Base-by-base conservation (phyloP, 2,329 filamentous ascomycete genomes). In the Calonectria multiphialidica region DNA sequence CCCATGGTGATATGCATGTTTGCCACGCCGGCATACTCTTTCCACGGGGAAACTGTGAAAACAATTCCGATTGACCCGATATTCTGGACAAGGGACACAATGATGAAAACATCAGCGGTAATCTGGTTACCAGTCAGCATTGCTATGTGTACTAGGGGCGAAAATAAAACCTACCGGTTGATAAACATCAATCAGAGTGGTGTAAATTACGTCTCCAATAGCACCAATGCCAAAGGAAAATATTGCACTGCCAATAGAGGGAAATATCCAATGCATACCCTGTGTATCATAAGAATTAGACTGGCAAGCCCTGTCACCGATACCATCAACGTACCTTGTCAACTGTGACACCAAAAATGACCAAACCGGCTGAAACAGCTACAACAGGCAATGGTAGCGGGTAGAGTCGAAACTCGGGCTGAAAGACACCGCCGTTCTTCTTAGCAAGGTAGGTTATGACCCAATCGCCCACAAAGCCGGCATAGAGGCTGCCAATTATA, bases 371-470 rank as follows among this genome's bases (percentile, higher is more conserved):
- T 2, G 80, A 78, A 72, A 82, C 76, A 10, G 76, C 47, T 1
- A 85, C 3, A 0, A 80, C 81, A 5, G 84, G 82, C 6, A 78
- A 47, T 5, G 72, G 70, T 16, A 74, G 50, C 2, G 75, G n/a
- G 23, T 80, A 84, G 2, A 86, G 76, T 1, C 85, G 78, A 79
- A 86, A 86, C 68, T 87, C 85, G 0, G 85, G 85, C 67, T 86
- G 84, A 63, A 83, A 86, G 30, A 83, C 81, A 2, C 84, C 84
- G 1, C 79, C 76, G 9, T 86, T 85, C 2, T 80, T 76, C 10
- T 78, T 78, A 0, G 85, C 78, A n/a, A 84, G 78, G 64, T 77
- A 80, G 4, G 83, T 33, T 53, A 85, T 82, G 0, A 80, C 81
- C 70, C 78, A 76, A 66, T 87, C 85, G 0, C 80, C 80, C 1